A percentile compares a stretch with the other conserved stretches of the same genome.
Evolutionary conservation across 495 filamentous ascomycete species (phyloP).

Genomic region (Parathielavia hyrcaniae): DNA sequence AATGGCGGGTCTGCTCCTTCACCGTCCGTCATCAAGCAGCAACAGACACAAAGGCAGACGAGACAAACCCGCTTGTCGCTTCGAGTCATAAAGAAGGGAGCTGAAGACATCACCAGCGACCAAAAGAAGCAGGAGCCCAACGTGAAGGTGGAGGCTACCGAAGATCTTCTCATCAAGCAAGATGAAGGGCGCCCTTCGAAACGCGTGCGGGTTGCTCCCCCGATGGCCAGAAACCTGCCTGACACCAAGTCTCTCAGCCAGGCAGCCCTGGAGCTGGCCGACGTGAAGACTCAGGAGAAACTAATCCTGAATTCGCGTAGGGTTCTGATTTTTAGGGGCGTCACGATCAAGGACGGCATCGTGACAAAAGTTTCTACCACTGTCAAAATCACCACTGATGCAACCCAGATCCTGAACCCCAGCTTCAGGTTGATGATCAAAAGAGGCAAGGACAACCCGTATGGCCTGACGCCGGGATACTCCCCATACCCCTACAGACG

Average conservation of each 20-base stretch:
- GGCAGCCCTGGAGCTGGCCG: not conserved
- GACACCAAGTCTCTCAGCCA: not conserved
- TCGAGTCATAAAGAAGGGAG: not conserved
- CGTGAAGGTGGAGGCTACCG: not conserved
- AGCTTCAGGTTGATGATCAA: constrained; percentile 26
- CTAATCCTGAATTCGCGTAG: not conserved
- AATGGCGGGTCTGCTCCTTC: not conserved
- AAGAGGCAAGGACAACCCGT: constrained; percentile 39
- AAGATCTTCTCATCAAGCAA: not conserved
- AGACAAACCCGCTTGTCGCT: constrained; percentile 1
- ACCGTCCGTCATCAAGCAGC: not conserved
- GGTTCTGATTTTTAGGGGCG: constrained; percentile 15
- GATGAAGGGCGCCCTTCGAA: not conserved
- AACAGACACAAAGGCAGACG: not conserved
- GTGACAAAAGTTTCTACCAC: not conserved
- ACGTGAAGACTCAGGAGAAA: constrained; percentile 4
- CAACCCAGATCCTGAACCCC: constrained; percentile 20
- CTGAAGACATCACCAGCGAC: not conserved
- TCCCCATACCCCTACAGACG: constrained; percentile 64
- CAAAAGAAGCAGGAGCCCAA: not conserved
- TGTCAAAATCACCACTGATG: constrained; percentile 16
- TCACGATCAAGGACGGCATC: constrained; percentile 10
- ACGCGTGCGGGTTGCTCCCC: not conserved
- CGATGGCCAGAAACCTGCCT: not conserved
- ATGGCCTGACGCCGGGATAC: constrained; percentile 43